These are phyloP conservation scores for Dictyostelium purpureum DNA, from an alignment of 78 protist genomes.

Conservation along the genomic window DNA sequence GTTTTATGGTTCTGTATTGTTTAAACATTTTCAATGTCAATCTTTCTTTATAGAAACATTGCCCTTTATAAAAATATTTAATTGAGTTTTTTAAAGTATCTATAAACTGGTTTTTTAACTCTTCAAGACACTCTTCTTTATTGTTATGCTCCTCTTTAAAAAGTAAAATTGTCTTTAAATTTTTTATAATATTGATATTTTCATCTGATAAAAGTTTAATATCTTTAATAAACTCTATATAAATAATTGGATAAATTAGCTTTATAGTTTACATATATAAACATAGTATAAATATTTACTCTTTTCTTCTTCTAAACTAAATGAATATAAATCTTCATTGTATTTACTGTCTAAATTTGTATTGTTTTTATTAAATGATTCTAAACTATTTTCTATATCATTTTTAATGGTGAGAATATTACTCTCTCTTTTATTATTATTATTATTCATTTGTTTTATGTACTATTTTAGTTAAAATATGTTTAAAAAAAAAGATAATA, in stretches of 20 bases:
- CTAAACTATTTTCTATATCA: no score
- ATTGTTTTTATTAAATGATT: no score
- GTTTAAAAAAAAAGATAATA: no score
- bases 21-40: background rate
- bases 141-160: background rate
- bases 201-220: background rate
- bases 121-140: background rate
- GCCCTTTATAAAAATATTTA: background rate
- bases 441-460: no score
- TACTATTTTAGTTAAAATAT: no score
- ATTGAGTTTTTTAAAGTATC: background rate
- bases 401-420: no score
- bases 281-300: background rate
- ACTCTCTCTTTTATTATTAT: no score
- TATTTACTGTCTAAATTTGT: no score
- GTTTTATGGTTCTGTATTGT: background rate
- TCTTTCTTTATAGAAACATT: background rate
- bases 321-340: no score
- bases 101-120: background rate
- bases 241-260: background rate
- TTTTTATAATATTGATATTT: background rate
- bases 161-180: background rate
- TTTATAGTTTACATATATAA: background rate
- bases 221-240: background rate
- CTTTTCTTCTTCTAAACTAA: constrained; percentile 4